phyloP scores from a whole-genome alignment of 1,284 basidiomycete species.

The Inonotus obliquus region DNA sequence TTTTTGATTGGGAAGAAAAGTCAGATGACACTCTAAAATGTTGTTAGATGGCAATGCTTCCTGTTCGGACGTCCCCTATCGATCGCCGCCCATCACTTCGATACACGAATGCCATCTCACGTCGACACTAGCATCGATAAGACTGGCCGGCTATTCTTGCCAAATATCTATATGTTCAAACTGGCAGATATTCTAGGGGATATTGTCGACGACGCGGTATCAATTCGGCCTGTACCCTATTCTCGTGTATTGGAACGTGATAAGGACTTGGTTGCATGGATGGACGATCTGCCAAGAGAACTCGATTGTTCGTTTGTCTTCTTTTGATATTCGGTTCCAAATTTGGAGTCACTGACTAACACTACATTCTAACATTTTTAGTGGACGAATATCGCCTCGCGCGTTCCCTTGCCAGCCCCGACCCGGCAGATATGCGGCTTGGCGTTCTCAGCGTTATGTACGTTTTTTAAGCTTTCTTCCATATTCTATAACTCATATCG shows the following conservation, averaged over 20 bases:
- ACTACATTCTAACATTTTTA: not conserved
- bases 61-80: constrained; percentile 74
- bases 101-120: constrained; percentile 66
- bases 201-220: constrained; percentile 78
- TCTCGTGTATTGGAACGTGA: constrained; percentile 70
- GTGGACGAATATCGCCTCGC: constrained; percentile 69
- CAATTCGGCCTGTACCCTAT: constrained; percentile 67
- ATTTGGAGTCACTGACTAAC: not conserved
- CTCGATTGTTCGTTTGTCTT: constrained; percentile 37
- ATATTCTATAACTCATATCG: not conserved
- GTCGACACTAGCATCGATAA: constrained; percentile 56
- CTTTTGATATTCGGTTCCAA: not conserved
- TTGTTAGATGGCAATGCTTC: constrained; percentile 72
- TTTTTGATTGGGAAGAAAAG: not conserved
- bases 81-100: constrained; percentile 74
- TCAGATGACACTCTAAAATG: not conserved
- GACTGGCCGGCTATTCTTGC: constrained; percentile 57
- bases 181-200: constrained; percentile 73
- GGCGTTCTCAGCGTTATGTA: constrained; percentile 70
- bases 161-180: constrained; percentile 69
- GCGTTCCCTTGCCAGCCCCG: constrained; percentile 57
- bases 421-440: constrained; percentile 43
- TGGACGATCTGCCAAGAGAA: constrained; percentile 64
- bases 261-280: constrained; percentile 61
- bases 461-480: not conserved